A percentile compares a stretch with the other conserved stretches of the same genome.
Evolutionary conservation across 2,329 filamentous ascomycete genomes (phyloP).

Genomic region (Phaeomoniella chlamydospora): DNA sequence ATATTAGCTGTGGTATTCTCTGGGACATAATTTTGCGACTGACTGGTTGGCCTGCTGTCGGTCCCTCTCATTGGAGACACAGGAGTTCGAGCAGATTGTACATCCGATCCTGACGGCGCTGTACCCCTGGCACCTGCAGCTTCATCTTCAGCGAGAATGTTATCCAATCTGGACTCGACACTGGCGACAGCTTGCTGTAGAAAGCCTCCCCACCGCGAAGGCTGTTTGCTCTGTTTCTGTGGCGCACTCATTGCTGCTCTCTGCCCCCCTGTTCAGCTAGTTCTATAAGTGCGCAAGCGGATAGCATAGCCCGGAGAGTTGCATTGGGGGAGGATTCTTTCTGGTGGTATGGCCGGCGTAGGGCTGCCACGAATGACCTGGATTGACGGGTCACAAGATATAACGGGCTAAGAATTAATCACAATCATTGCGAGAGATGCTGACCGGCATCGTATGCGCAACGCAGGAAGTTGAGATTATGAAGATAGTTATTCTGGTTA

Average conservation of each 20-base stretch:
- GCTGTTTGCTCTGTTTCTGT: constrained; percentile 24
- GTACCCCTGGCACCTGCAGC: background rate
- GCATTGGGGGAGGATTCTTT: no score
- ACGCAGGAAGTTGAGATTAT: no score
- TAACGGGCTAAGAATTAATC: no score
- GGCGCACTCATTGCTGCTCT: constrained; percentile 5
- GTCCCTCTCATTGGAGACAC: background rate
- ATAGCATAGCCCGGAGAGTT: no score
- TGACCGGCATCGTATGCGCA: no score
- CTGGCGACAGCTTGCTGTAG: constrained; percentile 84
- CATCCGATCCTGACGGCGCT: background rate
- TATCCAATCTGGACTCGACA: constrained; percentile 85
- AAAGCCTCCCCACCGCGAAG: constrained; percentile 62
- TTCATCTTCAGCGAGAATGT: constrained; percentile 71
- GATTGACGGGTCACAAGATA: no score
- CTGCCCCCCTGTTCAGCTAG: background rate
- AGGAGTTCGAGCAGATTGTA: background rate
- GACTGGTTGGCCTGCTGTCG: background rate
- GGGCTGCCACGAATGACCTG: no score
- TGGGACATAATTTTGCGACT: background rate
- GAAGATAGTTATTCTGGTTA: no score
- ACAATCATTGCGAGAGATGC: no score
- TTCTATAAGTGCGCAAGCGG: no score
- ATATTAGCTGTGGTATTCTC: constrained; percentile 4
- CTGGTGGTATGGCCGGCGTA: no score